Evolutionary conservation across 2,329 filamentous ascomycete species (phyloP).

Genomic region (Exophiala viscosa): DNA sequence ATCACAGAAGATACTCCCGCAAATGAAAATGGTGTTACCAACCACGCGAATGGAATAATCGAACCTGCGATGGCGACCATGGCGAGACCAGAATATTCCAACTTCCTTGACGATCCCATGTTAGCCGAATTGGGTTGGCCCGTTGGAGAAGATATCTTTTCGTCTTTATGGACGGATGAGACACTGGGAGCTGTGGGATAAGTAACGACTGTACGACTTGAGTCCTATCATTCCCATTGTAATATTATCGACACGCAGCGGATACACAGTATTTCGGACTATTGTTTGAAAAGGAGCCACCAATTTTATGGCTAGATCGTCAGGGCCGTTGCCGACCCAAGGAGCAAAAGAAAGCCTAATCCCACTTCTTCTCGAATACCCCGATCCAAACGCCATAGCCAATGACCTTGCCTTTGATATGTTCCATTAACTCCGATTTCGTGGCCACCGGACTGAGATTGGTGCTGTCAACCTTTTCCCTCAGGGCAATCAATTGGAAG

Average conservation of each 20-base stretch:
- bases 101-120: slow-evolving; percentile 22
- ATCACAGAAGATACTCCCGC: neutral
- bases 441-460: slow-evolving; percentile 40
- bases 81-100: slow-evolving; percentile 14
- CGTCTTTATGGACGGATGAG: slow-evolving; percentile 17
- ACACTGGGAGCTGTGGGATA: slow-evolving; percentile 2
- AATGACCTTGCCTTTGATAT: slow-evolving; percentile 47
- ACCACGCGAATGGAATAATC: neutral
- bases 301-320: no score
- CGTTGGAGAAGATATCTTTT: slow-evolving; percentile 19
- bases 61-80: neutral
- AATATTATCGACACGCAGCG: neutral
- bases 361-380: slow-evolving; percentile 43
- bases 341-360: neutral
- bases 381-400: slow-evolving; percentile 51
- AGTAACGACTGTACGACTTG: neutral
- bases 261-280: no score
- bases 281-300: no score
- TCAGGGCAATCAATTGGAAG: slow-evolving; percentile 49
- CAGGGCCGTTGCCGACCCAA: neutral
- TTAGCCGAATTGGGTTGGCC: slow-evolving; percentile 22
- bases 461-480: slow-evolving; percentile 39
- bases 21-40: slow-evolving; percentile 1
- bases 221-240: neutral
- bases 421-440: slow-evolving; percentile 42